These are phyloP conservation scores for Stemphylium beticola DNA, from an alignment of 2,329 filamentous ascomycete species.

Conservation along the genomic window DNA sequence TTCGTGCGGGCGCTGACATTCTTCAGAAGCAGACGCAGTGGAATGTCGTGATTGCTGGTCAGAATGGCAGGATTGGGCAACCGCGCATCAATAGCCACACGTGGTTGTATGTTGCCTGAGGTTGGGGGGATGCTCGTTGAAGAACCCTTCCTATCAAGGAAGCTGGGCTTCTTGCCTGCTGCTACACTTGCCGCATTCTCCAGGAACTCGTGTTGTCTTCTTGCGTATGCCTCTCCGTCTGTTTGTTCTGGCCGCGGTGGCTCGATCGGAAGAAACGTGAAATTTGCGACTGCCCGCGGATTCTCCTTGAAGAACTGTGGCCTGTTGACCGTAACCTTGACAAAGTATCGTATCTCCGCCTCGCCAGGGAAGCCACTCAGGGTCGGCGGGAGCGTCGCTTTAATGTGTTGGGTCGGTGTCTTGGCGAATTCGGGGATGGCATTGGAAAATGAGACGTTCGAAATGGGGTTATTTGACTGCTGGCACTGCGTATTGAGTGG, in stretches of 20 bases:
- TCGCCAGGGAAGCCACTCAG: conserved; percentile 84
- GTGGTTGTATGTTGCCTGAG: conserved; percentile 44
- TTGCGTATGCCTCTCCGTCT: conserved; percentile 82
- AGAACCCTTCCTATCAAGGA: conserved; percentile 60
- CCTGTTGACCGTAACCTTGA: conserved; percentile 94
- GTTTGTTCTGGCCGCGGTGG: conserved; percentile 73
- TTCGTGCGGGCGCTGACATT: conserved; percentile 74
- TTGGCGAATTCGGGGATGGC: conserved; percentile 54
- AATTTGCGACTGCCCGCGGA: conserved; percentile 64
- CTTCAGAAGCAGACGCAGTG: conserved; percentile 78
- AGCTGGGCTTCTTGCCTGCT: conserved; percentile 62
- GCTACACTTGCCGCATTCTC: conserved; percentile 35
- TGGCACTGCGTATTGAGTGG: conserved; percentile 75
- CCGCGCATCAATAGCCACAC: conserved; percentile 80
- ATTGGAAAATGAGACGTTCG: conserved; percentile 53
- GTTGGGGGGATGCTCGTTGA: conserved; percentile 23
- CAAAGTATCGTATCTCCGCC: conserved; percentile 90
- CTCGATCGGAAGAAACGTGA: conserved; percentile 93
- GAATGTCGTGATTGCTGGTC: conserved; percentile 86
- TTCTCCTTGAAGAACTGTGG: conserved; percentile 91
- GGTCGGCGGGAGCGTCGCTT: conserved; percentile 85
- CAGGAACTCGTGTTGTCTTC: conserved; percentile 69
- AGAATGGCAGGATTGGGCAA: conserved; percentile 86
- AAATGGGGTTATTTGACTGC: conserved; percentile 44
- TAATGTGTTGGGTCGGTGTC: conserved; percentile 69